Conservation (phyloP, 306 rosid species). For the Castanopsis chinensis region DNA sequence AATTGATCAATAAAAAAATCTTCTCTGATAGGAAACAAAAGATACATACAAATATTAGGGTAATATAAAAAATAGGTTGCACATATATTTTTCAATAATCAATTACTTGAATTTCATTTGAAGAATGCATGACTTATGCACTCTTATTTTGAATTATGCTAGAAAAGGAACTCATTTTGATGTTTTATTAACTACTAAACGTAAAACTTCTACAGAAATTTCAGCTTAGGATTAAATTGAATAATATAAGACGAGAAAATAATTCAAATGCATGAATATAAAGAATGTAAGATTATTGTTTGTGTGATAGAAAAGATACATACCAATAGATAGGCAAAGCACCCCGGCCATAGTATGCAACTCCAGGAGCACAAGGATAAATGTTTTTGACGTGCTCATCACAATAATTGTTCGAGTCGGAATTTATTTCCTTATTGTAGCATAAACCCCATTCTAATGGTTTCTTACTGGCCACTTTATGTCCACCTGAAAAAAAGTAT, state of each 20-base stretch:
- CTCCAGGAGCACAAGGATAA: slow-evolving; percentile 87
- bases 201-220: not conserved
- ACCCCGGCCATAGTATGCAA: slow-evolving; percentile 88
- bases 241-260: not conserved
- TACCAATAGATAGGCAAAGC: slow-evolving; percentile 94
- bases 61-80: too few relatives aligned
- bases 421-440: slow-evolving; percentile 91
- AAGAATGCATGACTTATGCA: too few relatives aligned
- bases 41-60: too few relatives aligned
- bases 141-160: too few relatives aligned
- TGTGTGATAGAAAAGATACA: not conserved
- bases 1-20: not conserved
- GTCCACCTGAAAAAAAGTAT: slow-evolving; percentile 66
- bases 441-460: slow-evolving; percentile 95
- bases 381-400: slow-evolving; percentile 72
- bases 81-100: too few relatives aligned
- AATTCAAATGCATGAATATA: not conserved
- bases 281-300: not conserved
- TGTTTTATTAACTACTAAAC: not conserved
- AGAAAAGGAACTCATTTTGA: not conserved
- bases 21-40: not conserved
- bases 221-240: not conserved
- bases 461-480: slow-evolving; percentile 93
- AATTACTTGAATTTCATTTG: too few relatives aligned
- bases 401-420: slow-evolving; percentile 68